Evolutionary conservation across 1,139 yeast genomes (phyloP).

Genomic region (Saccharomyces hybrid): DNA sequence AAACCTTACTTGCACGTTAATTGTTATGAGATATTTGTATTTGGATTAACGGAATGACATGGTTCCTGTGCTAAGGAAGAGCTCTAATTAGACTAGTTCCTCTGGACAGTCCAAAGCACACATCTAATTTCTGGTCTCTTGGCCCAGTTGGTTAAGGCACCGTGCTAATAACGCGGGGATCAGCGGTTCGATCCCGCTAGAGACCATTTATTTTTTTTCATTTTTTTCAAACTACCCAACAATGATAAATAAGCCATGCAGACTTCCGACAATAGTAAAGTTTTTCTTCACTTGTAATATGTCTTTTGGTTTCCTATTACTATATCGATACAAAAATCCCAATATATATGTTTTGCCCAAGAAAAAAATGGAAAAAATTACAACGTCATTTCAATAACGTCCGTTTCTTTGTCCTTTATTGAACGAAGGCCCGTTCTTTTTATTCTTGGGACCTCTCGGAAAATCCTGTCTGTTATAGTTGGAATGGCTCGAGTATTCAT

Average conservation of each 20-base stretch:
- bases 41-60: no score
- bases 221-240: no score
- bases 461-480: neutral
- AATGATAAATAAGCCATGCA: neutral
- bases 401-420: neutral
- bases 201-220: conserved; percentile 14
- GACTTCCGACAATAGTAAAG: neutral
- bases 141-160: conserved; percentile 33
- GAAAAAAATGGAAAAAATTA: neutral
- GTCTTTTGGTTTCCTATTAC: neutral
- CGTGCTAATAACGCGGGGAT: conserved; percentile 32
- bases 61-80: no score
- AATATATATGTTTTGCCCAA: neutral
- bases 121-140: conserved; percentile 18
- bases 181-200: conserved; percentile 32
- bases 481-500: neutral
- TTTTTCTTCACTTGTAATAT: neutral
- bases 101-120: neutral
- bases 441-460: neutral
- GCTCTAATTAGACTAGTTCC: no score
- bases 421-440: neutral
- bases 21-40: no score
- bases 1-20: no score
- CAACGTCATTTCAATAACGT: neutral
- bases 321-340: neutral